These are phyloP conservation scores for Theileria equi DNA, from an alignment of 169 alveolate species.

Conservation along the genomic window DNA sequence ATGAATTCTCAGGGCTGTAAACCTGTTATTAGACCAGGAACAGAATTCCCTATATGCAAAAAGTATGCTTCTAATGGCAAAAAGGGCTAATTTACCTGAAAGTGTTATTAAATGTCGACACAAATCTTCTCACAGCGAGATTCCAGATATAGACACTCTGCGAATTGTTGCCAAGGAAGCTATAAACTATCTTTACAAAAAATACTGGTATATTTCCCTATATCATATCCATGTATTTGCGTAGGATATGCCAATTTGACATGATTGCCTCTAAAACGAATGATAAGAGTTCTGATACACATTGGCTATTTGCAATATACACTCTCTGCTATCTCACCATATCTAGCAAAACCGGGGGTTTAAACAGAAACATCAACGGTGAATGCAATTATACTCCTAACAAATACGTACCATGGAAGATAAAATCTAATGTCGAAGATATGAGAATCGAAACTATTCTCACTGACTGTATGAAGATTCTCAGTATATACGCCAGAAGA, in stretches of 20 bases:
- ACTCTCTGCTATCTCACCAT: too few relatives aligned
- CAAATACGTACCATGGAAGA: too few relatives aligned
- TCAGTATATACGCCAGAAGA: not conserved
- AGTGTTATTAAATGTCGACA: conserved; percentile 38
- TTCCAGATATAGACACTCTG: conserved; percentile 52
- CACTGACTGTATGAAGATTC: not conserved
- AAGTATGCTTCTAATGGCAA: conserved; percentile 39
- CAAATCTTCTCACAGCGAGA: conserved; percentile 57
- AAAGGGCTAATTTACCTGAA: conserved; percentile 52
- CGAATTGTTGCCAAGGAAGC: conserved; percentile 28
- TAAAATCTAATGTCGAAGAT: too few relatives aligned
- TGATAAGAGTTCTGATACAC: too few relatives aligned
- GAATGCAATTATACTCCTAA: too few relatives aligned
- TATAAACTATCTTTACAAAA: conserved; percentile 39
- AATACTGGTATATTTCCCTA: conserved; percentile 65
- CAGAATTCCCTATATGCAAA: conserved; percentile 54
- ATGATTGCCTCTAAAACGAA: too few relatives aligned
- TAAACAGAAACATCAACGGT: conserved; percentile 2
- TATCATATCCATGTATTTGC: too few relatives aligned
- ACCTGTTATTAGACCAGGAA: conserved; percentile 59
- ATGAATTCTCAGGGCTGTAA: conserved; percentile 36
- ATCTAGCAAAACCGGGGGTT: too few relatives aligned
- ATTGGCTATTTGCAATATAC: too few relatives aligned
- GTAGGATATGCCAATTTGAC: too few relatives aligned
- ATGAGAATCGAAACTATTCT: not conserved